These are phyloP conservation scores for Ceratocystis cubensis DNA, from an alignment of 2,329 filamentous ascomycete genomes.

Conservation along the genomic window DNA sequence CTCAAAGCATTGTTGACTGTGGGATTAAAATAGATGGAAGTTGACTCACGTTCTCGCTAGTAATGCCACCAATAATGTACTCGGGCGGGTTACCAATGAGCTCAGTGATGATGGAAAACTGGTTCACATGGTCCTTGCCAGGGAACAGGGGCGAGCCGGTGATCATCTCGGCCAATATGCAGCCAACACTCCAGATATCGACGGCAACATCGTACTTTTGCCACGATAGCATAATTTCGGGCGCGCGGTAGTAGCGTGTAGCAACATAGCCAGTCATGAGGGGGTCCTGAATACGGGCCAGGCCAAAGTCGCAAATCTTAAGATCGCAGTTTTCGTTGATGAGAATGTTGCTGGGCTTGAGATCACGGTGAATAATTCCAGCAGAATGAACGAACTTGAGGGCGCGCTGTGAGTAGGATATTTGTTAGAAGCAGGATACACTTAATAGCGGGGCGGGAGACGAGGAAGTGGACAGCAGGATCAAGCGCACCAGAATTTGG, in stretches of 20 bases:
- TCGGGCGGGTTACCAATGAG: slow-evolving; percentile 90
- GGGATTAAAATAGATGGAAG: too few relatives aligned
- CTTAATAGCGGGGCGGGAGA: neutral
- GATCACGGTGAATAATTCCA: slow-evolving; percentile 89
- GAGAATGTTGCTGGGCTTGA: slow-evolving; percentile 97
- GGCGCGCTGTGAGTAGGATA: slow-evolving; percentile 52
- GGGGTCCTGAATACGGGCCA: slow-evolving; percentile 94
- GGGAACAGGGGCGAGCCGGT: slow-evolving; percentile 97
- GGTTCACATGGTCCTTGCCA: slow-evolving; percentile 97
- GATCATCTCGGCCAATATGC: slow-evolving; percentile 98
- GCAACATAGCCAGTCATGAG: slow-evolving; percentile 99
- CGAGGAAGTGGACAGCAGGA: too few relatives aligned
- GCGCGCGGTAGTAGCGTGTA: slow-evolving; percentile 94
- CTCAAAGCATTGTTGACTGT: neutral
- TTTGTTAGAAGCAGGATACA: neutral
- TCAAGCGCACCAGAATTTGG: slow-evolving; percentile 72
- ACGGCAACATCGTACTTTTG: slow-evolving; percentile 99
- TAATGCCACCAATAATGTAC: slow-evolving; percentile 97
- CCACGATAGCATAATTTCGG: slow-evolving; percentile 99
- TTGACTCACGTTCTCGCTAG: slow-evolving; percentile 80
- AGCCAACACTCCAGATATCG: slow-evolving; percentile 97
- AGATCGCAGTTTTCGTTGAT: slow-evolving; percentile 99
- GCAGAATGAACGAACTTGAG: slow-evolving; percentile 99
- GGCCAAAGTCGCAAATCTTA: slow-evolving; percentile 98
- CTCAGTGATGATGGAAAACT: slow-evolving; percentile 99